Evolutionary conservation across 1,139 yeast species (phyloP).

Genomic region (Pichia cactophila): DNA sequence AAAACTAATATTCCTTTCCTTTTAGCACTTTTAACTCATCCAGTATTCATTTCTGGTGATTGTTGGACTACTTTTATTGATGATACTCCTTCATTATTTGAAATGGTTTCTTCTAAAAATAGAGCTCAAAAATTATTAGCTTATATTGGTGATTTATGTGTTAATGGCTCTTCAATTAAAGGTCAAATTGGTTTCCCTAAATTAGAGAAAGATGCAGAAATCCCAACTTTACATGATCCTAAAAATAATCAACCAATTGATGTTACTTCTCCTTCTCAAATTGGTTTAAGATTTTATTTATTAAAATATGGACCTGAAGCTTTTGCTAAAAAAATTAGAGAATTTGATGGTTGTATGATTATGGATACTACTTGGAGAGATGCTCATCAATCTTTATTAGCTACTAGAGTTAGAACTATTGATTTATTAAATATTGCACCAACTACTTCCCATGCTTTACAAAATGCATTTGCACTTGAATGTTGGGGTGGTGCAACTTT

Average conservation of each 20-base stretch:
- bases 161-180: constrained; percentile 89
- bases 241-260: constrained; percentile 43
- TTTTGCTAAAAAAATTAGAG: constrained; percentile 82
- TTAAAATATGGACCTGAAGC: constrained; percentile 80
- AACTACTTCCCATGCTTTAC: constrained; percentile 82
- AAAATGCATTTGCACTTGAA: constrained; percentile 90
- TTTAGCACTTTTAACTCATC: constrained; percentile 86
- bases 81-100: constrained; percentile 93
- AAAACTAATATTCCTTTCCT: constrained; percentile 96
- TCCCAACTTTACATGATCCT: constrained; percentile 65
- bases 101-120: constrained; percentile 90
- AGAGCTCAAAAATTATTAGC: constrained; percentile 91
- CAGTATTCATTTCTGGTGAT: constrained; percentile 76
- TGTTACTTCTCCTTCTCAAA: constrained; percentile 44
- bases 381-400: constrained; percentile 97
- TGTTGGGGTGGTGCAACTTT: constrained; percentile 99
- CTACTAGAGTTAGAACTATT: constrained; percentile 93
- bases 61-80: constrained; percentile 99
- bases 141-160: constrained; percentile 86
- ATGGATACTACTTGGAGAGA: constrained; percentile 99
- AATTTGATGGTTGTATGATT: constrained; percentile 75
- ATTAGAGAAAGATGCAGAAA: constrained; percentile 61
- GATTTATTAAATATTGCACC: constrained; percentile 90
- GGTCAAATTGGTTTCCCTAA: constrained; percentile 94
- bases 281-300: constrained; percentile 89